Evolutionary conservation across 192 early-diverging fungal genomes (phyloP), one percentile per base, ranked within the genome.

Genomic region (Lobulomyces angularis): DNA sequence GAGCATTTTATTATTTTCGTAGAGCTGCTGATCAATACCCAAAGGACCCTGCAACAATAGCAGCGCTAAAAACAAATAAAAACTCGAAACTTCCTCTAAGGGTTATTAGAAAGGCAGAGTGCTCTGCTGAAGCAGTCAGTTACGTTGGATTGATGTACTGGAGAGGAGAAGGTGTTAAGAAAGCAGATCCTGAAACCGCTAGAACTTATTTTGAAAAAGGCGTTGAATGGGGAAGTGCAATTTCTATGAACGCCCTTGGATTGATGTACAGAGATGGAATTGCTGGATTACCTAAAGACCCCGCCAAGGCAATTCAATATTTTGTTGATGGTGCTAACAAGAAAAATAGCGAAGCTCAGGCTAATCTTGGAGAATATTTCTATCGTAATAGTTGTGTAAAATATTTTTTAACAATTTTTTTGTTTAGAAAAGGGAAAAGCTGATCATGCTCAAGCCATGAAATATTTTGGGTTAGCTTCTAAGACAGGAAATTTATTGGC

Each of bases 101-200:
- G 9, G 9, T 28, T 43, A 37, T 33, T 19, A 49, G 46, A 47
- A 20, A 48, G 18, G 44, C 56, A 4, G 66, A 51, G 2, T 43
- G 57, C 3, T 53, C 62, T 7, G 80, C 79, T 4, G 51, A 81
- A 42, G 82, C 89, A 0, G 82, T 86, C 7, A 81, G 82, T 3
- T 74, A 79, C 54, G 44, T 88, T 16, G 94, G 91, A 0, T 49
- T 65, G 20, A 94, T 98, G 91, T 79, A 83, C 48, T 74, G 75
- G 79, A 75, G 94, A 23, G 94, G 91, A 20, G 91, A 96, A 49
- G 88, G 88, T 20, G 77, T 78, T 24, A 21, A 53, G 1, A 51
- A 49, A 18, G 27, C 26, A 22, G 61, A 84, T 51, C 64, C 74
- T 3, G 37, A 37, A 4, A 69, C 56, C 16, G 94, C 94, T 3